phyloP scores from a whole-genome alignment of 345 rosid genomes.

The Citrus trifoliata region DNA sequence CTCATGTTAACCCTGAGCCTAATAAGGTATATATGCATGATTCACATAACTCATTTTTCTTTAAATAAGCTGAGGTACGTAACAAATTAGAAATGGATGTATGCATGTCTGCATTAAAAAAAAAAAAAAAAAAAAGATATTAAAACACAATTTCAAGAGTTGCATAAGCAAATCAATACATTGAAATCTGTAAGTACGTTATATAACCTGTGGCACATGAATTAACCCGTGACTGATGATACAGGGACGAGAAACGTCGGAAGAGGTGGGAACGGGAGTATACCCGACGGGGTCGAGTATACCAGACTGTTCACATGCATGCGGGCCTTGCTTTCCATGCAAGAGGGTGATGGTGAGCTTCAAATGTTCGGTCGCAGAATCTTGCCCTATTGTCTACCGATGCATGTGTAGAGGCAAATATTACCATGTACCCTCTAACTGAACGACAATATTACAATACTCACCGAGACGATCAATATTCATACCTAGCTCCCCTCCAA shows the following conservation, averaged over 20 bases:
- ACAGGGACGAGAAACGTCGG: not conserved
- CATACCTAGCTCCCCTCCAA: too few species aligned
- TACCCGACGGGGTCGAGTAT: constrained; percentile 79
- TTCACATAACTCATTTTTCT: too few species aligned
- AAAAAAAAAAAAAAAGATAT: too few species aligned
- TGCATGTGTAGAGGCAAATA: constrained; percentile 87
- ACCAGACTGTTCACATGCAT: constrained; percentile 94
- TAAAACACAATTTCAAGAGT: too few species aligned
- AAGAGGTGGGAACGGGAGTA: constrained; percentile 40
- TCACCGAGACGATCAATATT: too few species aligned
- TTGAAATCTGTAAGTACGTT: too few species aligned
- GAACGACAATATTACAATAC: not conserved
- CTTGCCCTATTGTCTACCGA: constrained; percentile 83
- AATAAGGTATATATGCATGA: constrained; percentile 12
- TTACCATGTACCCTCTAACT: constrained; percentile 73
- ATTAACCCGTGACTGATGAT: too few species aligned
- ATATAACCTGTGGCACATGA: too few species aligned
- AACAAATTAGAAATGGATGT: too few species aligned
- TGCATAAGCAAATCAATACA: too few species aligned
- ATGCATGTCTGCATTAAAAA: too few species aligned
- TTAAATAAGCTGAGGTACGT: too few species aligned
- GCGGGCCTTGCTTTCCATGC: constrained; percentile 88
- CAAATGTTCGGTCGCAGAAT: constrained; percentile 74
- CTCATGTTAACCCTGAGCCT: not conserved
- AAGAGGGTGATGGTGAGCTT: constrained; percentile 93